Evolutionary conservation across 306 rosid species (phyloP).

Genomic region (Albizia julibrissin): DNA sequence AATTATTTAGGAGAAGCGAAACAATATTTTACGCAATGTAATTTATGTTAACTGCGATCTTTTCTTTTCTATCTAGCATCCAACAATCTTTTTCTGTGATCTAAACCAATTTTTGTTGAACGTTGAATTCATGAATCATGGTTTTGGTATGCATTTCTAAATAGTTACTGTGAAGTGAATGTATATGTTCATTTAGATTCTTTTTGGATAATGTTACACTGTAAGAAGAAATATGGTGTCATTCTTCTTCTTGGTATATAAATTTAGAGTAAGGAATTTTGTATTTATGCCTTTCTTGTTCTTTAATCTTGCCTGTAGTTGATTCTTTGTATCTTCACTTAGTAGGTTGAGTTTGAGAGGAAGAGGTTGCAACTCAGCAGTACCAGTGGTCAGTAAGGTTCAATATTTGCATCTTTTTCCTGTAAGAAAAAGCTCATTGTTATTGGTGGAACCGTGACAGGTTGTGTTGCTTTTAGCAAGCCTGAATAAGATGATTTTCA

Average conservation of each 20-base stretch:
- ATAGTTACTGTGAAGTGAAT: not conserved
- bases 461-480: slow-evolving; percentile 39
- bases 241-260: not conserved
- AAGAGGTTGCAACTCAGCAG: slow-evolving; percentile 79
- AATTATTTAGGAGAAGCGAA: not conserved
- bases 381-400: slow-evolving; percentile 57
- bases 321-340: not conserved
- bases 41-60: not conserved
- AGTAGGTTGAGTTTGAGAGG: slow-evolving; percentile 83
- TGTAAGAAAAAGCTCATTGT: slow-evolving; percentile 19
- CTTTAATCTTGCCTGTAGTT: slow-evolving; percentile 16
- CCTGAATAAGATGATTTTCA: slow-evolving; percentile 37
- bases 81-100: not conserved
- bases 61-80: not conserved
- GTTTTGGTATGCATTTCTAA: not conserved
- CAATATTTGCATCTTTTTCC: slow-evolving; percentile 29
- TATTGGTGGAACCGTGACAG: slow-evolving; percentile 34
- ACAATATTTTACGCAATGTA: slow-evolving; percentile 16
- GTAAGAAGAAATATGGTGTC: not conserved
- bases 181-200: no score
- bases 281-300: not conserved
- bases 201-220: not conserved
- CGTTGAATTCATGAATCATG: not conserved
- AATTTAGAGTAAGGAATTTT: not conserved
- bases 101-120: not conserved